These are phyloP conservation scores for Mycena epipterygia DNA, from an alignment of 768 basidiomycete genomes.

Conservation along the genomic window DNA sequence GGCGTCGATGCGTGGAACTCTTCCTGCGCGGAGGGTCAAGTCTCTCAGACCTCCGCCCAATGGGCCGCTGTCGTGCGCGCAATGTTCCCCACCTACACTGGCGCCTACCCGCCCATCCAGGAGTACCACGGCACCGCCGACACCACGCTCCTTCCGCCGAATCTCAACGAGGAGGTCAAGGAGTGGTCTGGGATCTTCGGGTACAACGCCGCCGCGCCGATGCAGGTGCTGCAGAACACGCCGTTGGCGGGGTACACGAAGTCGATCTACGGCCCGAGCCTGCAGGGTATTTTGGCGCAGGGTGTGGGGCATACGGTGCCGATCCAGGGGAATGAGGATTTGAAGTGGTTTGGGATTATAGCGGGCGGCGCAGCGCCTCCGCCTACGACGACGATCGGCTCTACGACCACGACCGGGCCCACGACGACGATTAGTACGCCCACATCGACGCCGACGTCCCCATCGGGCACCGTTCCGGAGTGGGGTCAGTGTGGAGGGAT, in stretches of 20 bases:
- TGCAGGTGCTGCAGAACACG: slow-evolving; percentile 49
- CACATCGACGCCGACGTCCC: not conserved
- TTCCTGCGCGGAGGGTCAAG: too few relatives aligned
- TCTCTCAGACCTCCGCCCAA: slow-evolving; percentile 50
- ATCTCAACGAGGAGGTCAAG: slow-evolving; percentile 65
- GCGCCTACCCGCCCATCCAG: slow-evolving; percentile 63
- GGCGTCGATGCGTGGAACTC: slow-evolving; percentile 64
- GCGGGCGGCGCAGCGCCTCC: slow-evolving; percentile 36
- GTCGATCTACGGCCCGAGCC: slow-evolving; percentile 62
- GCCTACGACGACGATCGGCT: not conserved
- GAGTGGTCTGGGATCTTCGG: slow-evolving; percentile 71
- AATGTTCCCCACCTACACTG: slow-evolving; percentile 69
- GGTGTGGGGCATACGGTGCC: slow-evolving; percentile 66
- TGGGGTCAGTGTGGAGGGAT: slow-evolving; percentile 47
- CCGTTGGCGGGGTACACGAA: slow-evolving; percentile 62
- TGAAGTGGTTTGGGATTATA: slow-evolving; percentile 63
- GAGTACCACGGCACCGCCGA: slow-evolving; percentile 69
- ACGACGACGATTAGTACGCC: not conserved
- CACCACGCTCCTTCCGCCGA: slow-evolving; percentile 62
- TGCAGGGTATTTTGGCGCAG: slow-evolving; percentile 61
- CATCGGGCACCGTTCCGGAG: slow-evolving; percentile 37
- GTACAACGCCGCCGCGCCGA: slow-evolving; percentile 53
- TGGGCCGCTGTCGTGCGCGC: slow-evolving; percentile 51
- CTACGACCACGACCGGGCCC: not conserved
- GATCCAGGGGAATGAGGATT: slow-evolving; percentile 59